Evolutionary conservation across 2,329 filamentous ascomycete genomes (phyloP).

Genomic region (Chalaropsis ovoidea): DNA sequence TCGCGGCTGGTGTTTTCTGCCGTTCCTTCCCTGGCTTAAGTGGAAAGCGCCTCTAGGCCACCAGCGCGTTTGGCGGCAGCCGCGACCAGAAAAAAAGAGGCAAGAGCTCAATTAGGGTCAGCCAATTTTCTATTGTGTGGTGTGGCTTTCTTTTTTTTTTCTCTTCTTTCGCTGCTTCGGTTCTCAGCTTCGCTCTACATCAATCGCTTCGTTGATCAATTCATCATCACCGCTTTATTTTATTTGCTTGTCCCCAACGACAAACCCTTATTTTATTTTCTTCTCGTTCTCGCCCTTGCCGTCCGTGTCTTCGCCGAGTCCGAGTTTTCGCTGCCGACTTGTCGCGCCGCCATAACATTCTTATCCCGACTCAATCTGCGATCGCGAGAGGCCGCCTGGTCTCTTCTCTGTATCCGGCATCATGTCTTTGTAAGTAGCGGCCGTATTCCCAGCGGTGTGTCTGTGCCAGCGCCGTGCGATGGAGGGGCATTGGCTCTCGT

Average conservation of each 20-base stretch:
- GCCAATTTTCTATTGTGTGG: background rate
- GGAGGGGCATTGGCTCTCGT: background rate
- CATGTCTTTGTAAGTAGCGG: slow-evolving; percentile 22
- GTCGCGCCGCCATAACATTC: background rate
- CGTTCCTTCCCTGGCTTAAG: slow-evolving; percentile 18
- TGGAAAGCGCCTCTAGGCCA: background rate
- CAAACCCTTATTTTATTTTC: background rate
- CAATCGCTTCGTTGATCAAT: background rate
- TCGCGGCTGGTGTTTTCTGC: slow-evolving; percentile 14
- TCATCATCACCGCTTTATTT: background rate
- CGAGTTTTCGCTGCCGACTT: slow-evolving; percentile 11
- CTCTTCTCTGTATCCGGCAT: slow-evolving; percentile 1
- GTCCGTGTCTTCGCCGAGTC: background rate
- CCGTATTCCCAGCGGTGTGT: background rate
- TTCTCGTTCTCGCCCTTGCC: background rate
- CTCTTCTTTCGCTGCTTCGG: background rate
- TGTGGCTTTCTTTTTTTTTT: slow-evolving; percentile 7
- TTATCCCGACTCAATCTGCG: slow-evolving; percentile 4
- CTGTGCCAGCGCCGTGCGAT: background rate
- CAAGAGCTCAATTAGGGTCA: slow-evolving; percentile 7
- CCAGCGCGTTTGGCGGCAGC: background rate
- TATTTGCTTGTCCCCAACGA: background rate
- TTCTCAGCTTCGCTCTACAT: background rate
- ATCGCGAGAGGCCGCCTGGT: slow-evolving; percentile 15
- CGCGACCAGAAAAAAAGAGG: background rate